phyloP scores from a whole-genome alignment of 441 rosid species.

The Viola pubescens region DNA sequence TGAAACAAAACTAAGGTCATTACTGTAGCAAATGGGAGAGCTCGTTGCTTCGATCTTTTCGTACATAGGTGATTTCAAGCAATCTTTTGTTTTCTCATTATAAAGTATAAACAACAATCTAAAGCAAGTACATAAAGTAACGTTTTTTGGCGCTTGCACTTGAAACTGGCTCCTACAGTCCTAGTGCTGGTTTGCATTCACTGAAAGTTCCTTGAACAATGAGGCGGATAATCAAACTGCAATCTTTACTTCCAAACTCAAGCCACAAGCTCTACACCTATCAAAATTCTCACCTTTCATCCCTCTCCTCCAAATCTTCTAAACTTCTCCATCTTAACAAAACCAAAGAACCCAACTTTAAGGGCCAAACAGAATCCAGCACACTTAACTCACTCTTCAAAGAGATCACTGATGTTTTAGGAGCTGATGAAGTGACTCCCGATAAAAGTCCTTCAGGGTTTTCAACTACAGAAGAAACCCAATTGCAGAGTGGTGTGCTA shows the following conservation, averaged over 20 bases:
- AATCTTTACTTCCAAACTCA: constrained; percentile 12
- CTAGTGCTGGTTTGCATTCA: background rate
- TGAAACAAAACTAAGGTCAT: too few relatives aligned
- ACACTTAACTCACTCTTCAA: constrained; percentile 37
- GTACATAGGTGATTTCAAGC: too few relatives aligned
- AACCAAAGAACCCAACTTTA: constrained; percentile 14
- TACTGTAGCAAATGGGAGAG: too few relatives aligned
- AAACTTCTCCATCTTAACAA: constrained; percentile 21
- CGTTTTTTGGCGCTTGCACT: background rate
- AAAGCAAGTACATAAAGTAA: too few relatives aligned
- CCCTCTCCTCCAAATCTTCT: constrained; percentile 33
- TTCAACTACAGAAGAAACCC: constrained; percentile 17
- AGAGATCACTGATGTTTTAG: constrained; percentile 49
- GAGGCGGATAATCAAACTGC: constrained; percentile 22
- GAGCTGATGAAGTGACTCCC: constrained; percentile 26
- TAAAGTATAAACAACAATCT: too few relatives aligned
- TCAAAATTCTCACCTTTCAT: constrained; percentile 19
- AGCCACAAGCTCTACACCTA: constrained; percentile 8
- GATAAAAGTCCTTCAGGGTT: constrained; percentile 26
- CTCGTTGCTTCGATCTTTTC: too few relatives aligned
- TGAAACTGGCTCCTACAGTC: background rate
- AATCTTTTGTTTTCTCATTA: too few relatives aligned
- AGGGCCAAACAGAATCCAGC: constrained; percentile 30
- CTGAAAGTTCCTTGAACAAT: constrained; percentile 5
- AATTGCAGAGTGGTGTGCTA: background rate